A percentile compares a stretch with the other conserved stretches of the same genome.
Evolutionary conservation across 371 early-diverging fungal species (phyloP).

Genomic region (Apophysomyces variabilis): DNA sequence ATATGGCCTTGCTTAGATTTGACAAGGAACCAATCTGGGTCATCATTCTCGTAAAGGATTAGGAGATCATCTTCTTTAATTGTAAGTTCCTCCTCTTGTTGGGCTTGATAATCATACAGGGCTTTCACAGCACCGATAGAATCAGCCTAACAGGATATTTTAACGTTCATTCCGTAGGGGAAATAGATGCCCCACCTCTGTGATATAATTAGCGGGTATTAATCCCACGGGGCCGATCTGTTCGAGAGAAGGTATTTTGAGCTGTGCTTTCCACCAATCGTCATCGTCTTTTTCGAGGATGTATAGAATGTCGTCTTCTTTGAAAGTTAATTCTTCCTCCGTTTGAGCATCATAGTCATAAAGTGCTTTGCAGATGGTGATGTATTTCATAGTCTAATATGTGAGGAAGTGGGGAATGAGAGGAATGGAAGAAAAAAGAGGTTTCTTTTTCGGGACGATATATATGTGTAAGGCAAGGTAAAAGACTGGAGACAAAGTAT

Average conservation of each 20-base stretch:
- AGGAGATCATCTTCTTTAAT: slow-evolving; percentile 75
- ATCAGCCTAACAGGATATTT: slow-evolving; percentile 30
- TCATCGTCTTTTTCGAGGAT: slow-evolving; percentile 69
- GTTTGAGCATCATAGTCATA: slow-evolving; percentile 86
- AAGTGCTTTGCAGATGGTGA: slow-evolving; percentile 45
- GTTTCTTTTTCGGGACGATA: not conserved
- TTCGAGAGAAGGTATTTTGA: slow-evolving; percentile 49
- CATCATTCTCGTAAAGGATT: slow-evolving; percentile 73
- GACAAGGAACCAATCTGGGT: slow-evolving; percentile 81
- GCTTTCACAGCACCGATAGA: slow-evolving; percentile 65
- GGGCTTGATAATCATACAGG: slow-evolving; percentile 78
- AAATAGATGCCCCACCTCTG: slow-evolving; percentile 54
- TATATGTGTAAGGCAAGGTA: not conserved
- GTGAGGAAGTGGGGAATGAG: slow-evolving; percentile 9
- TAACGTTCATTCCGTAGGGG: not conserved
- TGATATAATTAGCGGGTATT: slow-evolving; percentile 80
- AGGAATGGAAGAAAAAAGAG: not conserved
- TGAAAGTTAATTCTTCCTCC: slow-evolving; percentile 85
- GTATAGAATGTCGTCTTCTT: slow-evolving; percentile 76
- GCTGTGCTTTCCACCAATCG: slow-evolving; percentile 80
- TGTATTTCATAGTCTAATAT: slow-evolving; percentile 44
- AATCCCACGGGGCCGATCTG: slow-evolving; percentile 68
- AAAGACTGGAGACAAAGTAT: slow-evolving; percentile 1
- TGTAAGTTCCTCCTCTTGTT: slow-evolving; percentile 76
- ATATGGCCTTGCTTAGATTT: slow-evolving; percentile 53